Evolutionary conservation across 768 basidiomycete genomes (phyloP).

Genomic region (Kondoa subrosea): DNA sequence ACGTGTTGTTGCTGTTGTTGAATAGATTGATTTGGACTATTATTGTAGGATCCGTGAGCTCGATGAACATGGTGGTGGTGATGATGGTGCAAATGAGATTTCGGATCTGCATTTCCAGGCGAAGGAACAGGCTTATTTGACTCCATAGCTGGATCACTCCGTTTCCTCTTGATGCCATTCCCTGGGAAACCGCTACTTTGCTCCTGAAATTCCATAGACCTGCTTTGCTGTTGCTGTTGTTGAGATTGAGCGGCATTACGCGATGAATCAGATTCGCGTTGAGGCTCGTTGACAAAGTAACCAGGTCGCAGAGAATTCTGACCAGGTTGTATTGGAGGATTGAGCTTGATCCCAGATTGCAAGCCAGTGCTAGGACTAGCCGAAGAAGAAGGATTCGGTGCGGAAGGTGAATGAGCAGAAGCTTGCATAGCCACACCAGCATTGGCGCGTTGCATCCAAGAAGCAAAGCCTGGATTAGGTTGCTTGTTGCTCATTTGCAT

Average conservation of each 20-base stretch:
- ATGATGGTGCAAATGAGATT: slow-evolving; percentile 1
- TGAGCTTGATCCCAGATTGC: background rate
- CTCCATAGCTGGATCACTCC: background rate
- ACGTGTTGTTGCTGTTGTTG: background rate
- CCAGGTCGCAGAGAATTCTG: background rate
- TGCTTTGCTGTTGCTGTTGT: background rate
- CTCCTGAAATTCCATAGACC: background rate
- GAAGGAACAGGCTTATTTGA: background rate
- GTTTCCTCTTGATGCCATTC: background rate
- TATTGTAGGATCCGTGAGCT: background rate
- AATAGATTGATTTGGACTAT: background rate
- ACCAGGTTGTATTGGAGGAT: background rate
- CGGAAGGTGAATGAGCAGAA: too few species aligned
- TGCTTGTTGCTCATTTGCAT: background rate
- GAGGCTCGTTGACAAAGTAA: background rate
- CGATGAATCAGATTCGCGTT: background rate
- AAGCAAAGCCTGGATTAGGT: background rate
- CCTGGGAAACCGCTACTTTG: background rate
- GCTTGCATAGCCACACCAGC: too few species aligned
- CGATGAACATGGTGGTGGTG: background rate
- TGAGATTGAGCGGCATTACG: background rate
- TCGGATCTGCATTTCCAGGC: background rate
- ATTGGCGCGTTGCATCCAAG: too few species aligned
- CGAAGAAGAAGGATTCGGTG: background rate
- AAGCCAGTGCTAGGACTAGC: background rate